Evolutionary conservation across 1,139 yeast genomes (phyloP).

Genomic region (Taiozyma onychis): DNA sequence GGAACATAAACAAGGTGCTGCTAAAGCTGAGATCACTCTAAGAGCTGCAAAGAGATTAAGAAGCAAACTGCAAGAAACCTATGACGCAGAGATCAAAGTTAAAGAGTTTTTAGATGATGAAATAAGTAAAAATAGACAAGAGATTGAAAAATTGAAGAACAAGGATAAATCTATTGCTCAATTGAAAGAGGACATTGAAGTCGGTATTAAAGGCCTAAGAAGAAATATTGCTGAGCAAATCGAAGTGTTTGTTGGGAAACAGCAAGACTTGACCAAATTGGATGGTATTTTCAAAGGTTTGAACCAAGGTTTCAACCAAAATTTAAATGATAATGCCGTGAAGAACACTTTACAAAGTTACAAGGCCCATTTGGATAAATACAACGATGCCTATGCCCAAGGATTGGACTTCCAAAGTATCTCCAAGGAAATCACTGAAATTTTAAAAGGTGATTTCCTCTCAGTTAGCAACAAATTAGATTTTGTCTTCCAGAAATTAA

Average conservation of each 20-base stretch:
- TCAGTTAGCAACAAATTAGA: neutral
- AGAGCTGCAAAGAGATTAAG: constrained; percentile 24
- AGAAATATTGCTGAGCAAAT: constrained; percentile 17
- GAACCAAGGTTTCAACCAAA: constrained; percentile 25
- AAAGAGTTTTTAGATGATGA: constrained; percentile 13
- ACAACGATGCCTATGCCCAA: constrained; percentile 2
- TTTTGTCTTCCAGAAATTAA: constrained; percentile 2
- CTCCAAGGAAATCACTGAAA: neutral
- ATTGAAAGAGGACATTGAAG: constrained; percentile 16
- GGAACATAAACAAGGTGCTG: constrained; percentile 14
- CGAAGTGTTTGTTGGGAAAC: constrained; percentile 16
- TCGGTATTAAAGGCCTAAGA: constrained; percentile 12
- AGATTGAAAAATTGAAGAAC: constrained; percentile 8
- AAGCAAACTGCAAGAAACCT: constrained; percentile 21
- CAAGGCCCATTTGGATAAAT: constrained; percentile 8
- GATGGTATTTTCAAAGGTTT: constrained; percentile 25
- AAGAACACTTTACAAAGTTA: constrained; percentile 26
- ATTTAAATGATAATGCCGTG: constrained; percentile 32
- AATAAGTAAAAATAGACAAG: constrained; percentile 13
- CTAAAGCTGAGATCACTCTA: constrained; percentile 22
- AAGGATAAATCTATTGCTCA: constrained; percentile 16
- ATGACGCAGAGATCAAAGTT: constrained; percentile 12
- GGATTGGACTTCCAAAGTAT: constrained; percentile 5
- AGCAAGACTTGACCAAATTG: constrained; percentile 22
- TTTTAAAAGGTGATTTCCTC: neutral